Percentiles rank a stretch among this genome's conserved stretches.
Conservation (phyloP, 192 early-diverging fungal genomes). For the Fimicolochytrium jonesii region DNA sequence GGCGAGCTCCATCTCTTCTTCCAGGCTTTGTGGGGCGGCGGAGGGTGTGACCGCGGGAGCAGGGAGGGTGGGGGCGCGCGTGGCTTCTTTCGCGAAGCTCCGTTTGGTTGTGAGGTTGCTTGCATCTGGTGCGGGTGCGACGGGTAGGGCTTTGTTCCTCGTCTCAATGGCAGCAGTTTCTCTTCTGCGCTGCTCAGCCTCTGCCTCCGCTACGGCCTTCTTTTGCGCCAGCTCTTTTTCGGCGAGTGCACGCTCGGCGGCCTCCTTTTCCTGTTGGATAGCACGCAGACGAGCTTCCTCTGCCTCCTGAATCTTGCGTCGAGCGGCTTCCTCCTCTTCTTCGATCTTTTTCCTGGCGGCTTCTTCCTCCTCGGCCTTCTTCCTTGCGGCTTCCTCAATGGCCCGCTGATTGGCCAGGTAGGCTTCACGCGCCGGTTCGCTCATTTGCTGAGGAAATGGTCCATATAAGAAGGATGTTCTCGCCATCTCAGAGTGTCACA, state of each 20-base stretch:
- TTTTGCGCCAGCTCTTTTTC: background rate
- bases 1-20: conserved; percentile 7
- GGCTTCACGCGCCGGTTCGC: conserved; percentile 12
- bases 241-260: background rate
- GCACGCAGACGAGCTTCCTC: background rate
- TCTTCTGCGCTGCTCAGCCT: too few species aligned
- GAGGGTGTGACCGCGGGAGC: too few species aligned
- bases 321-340: conserved; percentile 9
- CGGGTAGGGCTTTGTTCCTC: too few species aligned
- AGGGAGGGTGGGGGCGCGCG: too few species aligned
- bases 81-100: too few species aligned
- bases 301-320: conserved; percentile 2
- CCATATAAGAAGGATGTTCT: background rate
- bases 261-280: background rate
- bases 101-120: too few species aligned
- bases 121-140: too few species aligned
- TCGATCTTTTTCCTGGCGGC: conserved; percentile 6
- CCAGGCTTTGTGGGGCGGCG: too few species aligned
- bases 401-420: conserved; percentile 11
- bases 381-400: background rate
- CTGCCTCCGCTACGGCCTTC: background rate
- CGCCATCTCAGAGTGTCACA: background rate
- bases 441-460: conserved; percentile 18
- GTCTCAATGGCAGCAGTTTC: too few species aligned
- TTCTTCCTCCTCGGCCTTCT: conserved; percentile 3